Percentiles rank a stretch among this genome's conserved stretches.
Conservation (phyloP, 768 basidiomycete species). For the Podaxis sp. region DNA sequence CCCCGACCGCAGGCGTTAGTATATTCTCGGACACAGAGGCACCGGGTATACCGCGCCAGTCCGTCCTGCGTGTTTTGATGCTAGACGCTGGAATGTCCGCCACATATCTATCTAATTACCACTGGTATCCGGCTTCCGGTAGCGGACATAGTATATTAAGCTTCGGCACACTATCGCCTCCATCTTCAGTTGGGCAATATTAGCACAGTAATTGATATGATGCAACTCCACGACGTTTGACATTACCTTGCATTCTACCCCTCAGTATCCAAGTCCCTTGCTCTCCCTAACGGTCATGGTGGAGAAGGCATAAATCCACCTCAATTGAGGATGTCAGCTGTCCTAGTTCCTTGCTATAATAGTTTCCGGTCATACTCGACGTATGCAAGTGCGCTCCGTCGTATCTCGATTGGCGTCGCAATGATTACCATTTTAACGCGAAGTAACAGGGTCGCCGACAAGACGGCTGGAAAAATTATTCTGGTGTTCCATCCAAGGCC, state of each 20-base stretch:
- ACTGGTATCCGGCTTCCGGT: background rate
- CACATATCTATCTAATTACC: background rate
- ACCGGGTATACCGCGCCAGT: no score
- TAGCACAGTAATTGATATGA: slow-evolving; percentile 3
- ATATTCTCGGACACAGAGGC: no score
- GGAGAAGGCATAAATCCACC: no score
- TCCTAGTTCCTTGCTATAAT: no score
- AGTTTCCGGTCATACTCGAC: background rate
- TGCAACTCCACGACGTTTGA: background rate
- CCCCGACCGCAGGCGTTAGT: no score
- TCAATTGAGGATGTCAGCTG: no score
- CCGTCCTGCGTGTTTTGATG: no score
- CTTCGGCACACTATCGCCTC: background rate
- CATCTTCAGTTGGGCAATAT: background rate
- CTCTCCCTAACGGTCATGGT: no score
- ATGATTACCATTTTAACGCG: background rate
- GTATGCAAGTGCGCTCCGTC: background rate
- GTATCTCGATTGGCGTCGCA: background rate
- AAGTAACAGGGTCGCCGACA: background rate
- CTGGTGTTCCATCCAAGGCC: background rate
- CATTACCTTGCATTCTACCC: no score
- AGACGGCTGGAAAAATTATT: background rate
- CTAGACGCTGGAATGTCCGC: background rate
- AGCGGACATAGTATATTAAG: background rate
- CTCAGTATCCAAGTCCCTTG: no score